These are phyloP conservation scores for Neofusicoccum cordaticola DNA, from an alignment of 2,329 filamentous ascomycete species.

Conservation along the genomic window DNA sequence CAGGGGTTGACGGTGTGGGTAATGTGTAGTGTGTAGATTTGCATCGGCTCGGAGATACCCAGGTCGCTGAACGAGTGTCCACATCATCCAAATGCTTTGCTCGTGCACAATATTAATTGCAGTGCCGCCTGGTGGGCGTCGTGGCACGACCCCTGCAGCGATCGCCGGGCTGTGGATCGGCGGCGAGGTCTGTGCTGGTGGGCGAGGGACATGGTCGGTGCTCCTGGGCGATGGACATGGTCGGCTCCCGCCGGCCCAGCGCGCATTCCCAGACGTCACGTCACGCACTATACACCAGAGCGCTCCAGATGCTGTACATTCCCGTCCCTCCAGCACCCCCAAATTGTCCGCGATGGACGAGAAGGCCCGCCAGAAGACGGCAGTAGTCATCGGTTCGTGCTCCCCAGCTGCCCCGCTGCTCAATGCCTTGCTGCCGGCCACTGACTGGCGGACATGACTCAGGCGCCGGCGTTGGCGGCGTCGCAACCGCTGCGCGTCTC, in stretches of 20 bases:
- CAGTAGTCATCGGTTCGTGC: slow-evolving; percentile 53
- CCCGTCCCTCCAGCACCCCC: not conserved
- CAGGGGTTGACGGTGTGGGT: not conserved
- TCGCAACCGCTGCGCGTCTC: slow-evolving; percentile 68
- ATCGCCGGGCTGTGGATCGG: not conserved
- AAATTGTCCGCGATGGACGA: slow-evolving; percentile 2
- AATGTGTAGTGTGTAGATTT: slow-evolving; percentile 1
- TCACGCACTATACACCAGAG: not conserved
- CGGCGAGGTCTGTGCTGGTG: not conserved
- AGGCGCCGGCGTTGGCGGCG: slow-evolving; percentile 70
- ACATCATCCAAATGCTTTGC: not conserved
- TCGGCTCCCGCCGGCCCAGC: not conserved
- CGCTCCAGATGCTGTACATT: not conserved
- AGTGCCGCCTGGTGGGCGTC: not conserved
- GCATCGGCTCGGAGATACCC: slow-evolving; percentile 9
- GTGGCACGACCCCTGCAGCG: not conserved
- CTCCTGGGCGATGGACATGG: not conserved
- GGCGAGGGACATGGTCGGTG: not conserved
- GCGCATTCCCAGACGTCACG: not conserved
- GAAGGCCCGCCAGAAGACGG: slow-evolving; percentile 40
- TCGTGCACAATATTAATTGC: not conserved
- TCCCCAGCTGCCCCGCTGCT: not conserved
- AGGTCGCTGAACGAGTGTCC: not conserved
- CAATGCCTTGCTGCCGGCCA: slow-evolving; percentile 1
- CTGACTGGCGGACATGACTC: not conserved